Conservation (phyloP, 306 rosid species). For the Betula pendula region DNA sequence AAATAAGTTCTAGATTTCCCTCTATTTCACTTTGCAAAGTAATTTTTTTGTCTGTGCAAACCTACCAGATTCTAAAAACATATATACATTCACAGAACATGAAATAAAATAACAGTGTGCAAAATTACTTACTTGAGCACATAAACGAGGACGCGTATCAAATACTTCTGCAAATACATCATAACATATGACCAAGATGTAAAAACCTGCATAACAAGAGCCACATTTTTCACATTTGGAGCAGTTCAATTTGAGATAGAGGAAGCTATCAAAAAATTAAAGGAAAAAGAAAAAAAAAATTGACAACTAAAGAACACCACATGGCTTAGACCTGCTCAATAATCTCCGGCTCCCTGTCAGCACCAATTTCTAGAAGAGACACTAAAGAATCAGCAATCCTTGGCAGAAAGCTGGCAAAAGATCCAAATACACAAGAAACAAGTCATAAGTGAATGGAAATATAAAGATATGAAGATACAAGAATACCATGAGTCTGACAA, state of each 20-base stretch:
- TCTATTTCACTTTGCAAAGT: no score
- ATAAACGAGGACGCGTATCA: conserved; percentile 44
- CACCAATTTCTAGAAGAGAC: conserved; percentile 78
- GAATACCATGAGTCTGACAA: background rate
- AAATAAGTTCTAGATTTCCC: no score
- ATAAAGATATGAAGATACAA: background rate
- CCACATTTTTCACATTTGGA: conserved; percentile 8
- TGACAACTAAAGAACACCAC: conserved; percentile 9
- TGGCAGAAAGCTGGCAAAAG: conserved; percentile 58
- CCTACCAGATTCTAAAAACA: no score
- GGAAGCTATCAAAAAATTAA: conserved; percentile 20
- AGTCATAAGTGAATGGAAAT: conserved; percentile 13
- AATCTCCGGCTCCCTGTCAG: conserved; percentile 87
- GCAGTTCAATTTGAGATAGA: conserved; percentile 1
- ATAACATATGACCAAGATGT: conserved; percentile 74
- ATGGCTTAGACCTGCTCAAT: conserved; percentile 70
- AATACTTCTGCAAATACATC: conserved; percentile 87
- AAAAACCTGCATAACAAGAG: conserved; percentile 63
- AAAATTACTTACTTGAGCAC: conserved; percentile 72
- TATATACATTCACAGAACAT: background rate
- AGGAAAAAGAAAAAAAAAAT: conserved; percentile 1
- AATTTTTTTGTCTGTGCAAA: no score
- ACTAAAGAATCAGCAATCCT: conserved; percentile 61
- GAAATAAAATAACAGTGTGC: conserved; percentile 11
- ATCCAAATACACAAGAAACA: conserved; percentile 24